Base-by-base conservation (phyloP, 768 basidiomycete genomes). In the Phylloporus rhodoxanthus region DNA sequence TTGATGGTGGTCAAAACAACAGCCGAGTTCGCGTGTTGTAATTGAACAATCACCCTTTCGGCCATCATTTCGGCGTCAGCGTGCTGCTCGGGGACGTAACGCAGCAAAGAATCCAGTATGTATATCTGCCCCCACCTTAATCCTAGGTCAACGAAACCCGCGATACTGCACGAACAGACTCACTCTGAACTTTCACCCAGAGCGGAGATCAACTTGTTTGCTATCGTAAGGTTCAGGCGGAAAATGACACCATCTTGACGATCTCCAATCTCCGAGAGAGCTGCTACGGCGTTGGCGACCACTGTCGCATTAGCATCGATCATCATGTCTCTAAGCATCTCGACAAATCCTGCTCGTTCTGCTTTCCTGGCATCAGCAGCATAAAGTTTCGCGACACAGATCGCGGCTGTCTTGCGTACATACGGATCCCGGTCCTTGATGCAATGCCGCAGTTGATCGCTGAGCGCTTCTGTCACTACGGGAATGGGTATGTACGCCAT, bases 1-100 rank as follows among this genome's bases (percentile, higher is more conserved):
- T 99, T 98, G 77, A 98, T 90, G 13, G 93, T 88, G n/a, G 95
- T 97, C 47, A 99, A 75, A 10, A 98, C 93, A n/a, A 99, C 96
- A 2, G 96, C 96, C 23, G 92, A 94, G 67, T 99, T 99, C n/a
- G 93, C 92, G 65, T 98, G 95, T 62, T 96, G 91, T 23, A 99
- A 74, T 58, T 97, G 87, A 41, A 92, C 79, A 40, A 93, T 82
- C 55, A 99, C 87, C 28, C 95, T 85, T 66, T 99, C 96, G n/a
- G 89, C 92, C 72, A 98, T 85, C 30, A 88, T 73, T 68, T 96
- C 91, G 9, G 96, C 96, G 62, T 99, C 96, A 17, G 80, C 72
- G 50, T 89, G 80, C 47, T 77, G 75, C 57, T 92, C 86, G 4
- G 96, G 96, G n/a, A 96, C 89, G 65, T 87, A 98, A 33, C 93